phyloP scores from a whole-genome alignment of 2,329 filamentous ascomycete genomes.

The Penicillium janthinellum region DNA sequence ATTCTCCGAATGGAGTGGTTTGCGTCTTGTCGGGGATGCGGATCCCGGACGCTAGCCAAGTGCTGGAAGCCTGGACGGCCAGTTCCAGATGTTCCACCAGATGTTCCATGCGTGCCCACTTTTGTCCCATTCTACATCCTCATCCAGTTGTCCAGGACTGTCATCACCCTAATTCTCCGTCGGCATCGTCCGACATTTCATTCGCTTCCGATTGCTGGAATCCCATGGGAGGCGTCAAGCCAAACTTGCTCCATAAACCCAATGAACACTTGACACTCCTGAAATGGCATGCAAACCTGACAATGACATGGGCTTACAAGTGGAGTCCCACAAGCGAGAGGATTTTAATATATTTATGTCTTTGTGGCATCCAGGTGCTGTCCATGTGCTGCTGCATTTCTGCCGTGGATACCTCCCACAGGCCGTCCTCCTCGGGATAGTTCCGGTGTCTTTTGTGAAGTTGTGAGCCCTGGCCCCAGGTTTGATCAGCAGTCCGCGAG shows the following conservation, averaged over 20 bases:
- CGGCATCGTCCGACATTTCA: neutral
- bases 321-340: neutral
- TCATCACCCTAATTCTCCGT: constrained; percentile 5
- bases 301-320: neutral
- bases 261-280: neutral
- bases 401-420: neutral
- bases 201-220: constrained; percentile 12
- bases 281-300: constrained; percentile 6
- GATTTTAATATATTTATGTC: neutral
- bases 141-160: neutral
- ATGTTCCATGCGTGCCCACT: neutral
- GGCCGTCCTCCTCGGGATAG: neutral
- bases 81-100: neutral
- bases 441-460: neutral
- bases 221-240: neutral
- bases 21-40: neutral
- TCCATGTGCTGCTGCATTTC: neutral
- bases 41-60: neutral
- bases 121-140: neutral
- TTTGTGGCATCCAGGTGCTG: neutral
- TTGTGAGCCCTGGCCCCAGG: neutral
- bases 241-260: neutral
- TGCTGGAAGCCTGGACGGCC: neutral
- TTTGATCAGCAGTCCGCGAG: neutral
- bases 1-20: neutral